Percentiles rank a stretch among this genome's conserved stretches.
phyloP scores from a whole-genome alignment of 805 yeast species.

The Yarrowia yakushimensis region DNA sequence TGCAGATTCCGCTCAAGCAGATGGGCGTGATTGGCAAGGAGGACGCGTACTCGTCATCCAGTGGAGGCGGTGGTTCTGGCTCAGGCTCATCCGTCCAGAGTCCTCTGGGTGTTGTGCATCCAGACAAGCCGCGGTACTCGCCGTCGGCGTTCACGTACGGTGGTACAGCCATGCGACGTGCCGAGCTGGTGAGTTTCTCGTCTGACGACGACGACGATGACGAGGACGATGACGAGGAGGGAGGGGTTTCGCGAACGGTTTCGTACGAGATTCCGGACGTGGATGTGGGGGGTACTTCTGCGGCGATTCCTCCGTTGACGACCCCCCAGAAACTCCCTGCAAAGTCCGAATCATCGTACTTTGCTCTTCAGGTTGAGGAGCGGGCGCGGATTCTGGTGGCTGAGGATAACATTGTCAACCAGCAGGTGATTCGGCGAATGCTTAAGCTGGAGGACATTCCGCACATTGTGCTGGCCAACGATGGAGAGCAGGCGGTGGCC shows the following conservation, averaged over 20 bases:
- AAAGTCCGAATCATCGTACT: background rate
- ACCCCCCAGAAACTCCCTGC: background rate
- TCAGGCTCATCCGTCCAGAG: conserved; percentile 2
- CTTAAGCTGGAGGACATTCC: conserved; percentile 69
- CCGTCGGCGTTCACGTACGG: conserved; percentile 3
- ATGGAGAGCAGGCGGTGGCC: conserved; percentile 85
- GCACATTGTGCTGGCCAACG: conserved; percentile 71
- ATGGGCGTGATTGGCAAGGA: conserved; percentile 15
- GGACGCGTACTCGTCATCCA: conserved; percentile 13
- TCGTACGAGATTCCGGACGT: background rate
- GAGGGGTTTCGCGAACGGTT: background rate
- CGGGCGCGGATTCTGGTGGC: conserved; percentile 63
- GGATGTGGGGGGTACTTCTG: background rate
- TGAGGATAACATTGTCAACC: conserved; percentile 90
- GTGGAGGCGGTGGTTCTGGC: background rate
- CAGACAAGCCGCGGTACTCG: conserved; percentile 9
- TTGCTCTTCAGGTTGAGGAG: conserved; percentile 2
- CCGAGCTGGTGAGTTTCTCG: conserved; percentile 7
- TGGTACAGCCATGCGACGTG: background rate
- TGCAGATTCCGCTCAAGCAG: conserved; percentile 49
- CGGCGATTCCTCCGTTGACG: background rate
- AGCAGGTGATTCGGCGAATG: conserved; percentile 85
- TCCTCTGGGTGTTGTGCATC: conserved; percentile 3
- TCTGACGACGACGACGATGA: conserved; percentile 22
- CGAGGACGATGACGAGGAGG: conserved; percentile 7